Percentiles rank a stretch among this genome's conserved stretches.
Evolutionary conservation across 2,329 filamentous ascomycete species (phyloP).

Genomic region (Claviceps arundinis): DNA sequence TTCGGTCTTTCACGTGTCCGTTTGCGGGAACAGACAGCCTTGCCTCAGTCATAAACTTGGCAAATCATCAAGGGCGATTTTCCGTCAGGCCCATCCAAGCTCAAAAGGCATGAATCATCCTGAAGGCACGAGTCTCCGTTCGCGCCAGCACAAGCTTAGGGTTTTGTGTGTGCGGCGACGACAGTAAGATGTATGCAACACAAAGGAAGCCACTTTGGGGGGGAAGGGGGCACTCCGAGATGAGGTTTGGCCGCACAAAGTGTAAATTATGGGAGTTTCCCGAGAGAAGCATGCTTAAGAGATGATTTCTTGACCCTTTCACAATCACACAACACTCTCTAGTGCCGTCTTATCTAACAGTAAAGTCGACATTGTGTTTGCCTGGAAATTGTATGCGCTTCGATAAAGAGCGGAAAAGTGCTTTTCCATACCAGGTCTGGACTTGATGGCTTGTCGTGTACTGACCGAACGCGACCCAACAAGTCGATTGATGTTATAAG

Average conservation of each 20-base stretch:
- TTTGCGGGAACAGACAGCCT: too few relatives aligned
- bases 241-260: background rate
- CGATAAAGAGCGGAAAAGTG: background rate
- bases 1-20: too few relatives aligned
- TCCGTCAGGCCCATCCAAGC: background rate
- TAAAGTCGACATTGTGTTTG: background rate
- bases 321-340: background rate
- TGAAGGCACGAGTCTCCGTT: background rate
- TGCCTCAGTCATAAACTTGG: too few relatives aligned
- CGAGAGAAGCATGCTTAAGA: background rate
- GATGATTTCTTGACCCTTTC: background rate
- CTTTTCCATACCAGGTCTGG: too few relatives aligned
- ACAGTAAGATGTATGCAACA: background rate
- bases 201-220: too few relatives aligned
- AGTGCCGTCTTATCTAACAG: background rate
- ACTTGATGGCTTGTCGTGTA: background rate
- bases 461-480: background rate
- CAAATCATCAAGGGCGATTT: too few relatives aligned
- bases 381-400: background rate
- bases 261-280: background rate
- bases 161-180: background rate
- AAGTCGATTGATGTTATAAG: background rate
- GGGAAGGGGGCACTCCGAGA: background rate
- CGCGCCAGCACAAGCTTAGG: background rate
- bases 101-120: background rate